phyloP scores from a whole-genome alignment of 805 yeast genomes.

The Debaryomyces prosopidis region DNA sequence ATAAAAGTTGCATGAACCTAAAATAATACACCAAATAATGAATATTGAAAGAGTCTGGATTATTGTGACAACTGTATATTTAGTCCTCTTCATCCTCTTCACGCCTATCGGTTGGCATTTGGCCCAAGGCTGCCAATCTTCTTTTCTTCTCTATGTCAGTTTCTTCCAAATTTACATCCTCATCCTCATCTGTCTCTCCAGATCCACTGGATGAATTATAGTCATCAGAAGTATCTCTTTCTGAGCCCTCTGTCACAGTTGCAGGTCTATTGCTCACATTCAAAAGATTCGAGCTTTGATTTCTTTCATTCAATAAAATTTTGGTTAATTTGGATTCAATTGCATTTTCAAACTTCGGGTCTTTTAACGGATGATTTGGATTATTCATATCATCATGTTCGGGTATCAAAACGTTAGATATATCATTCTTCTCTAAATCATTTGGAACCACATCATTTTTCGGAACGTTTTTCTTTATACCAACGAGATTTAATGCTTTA shows the following conservation, averaged over 20 bases:
- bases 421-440: conserved; percentile 12
- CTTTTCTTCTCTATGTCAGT: conserved; percentile 68
- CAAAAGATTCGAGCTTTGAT: not conserved
- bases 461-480: conserved; percentile 33
- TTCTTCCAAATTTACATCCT: conserved; percentile 38
- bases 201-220: conserved; percentile 10
- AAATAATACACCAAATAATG: too few species aligned
- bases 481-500: conserved; percentile 57
- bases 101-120: conserved; percentile 36
- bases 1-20: too few species aligned
- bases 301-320: conserved; percentile 9
- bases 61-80: too few species aligned
- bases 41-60: too few species aligned
- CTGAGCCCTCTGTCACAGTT: conserved; percentile 17
- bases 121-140: conserved; percentile 59
- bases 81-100: conserved; percentile 52
- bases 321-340: conserved; percentile 18
- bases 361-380: conserved; percentile 11
- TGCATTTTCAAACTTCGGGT: conserved; percentile 12
- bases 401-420: conserved; percentile 8
- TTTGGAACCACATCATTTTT: conserved; percentile 3
- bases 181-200: conserved; percentile 20
- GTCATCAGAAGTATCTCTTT: conserved; percentile 8
- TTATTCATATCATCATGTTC: conserved; percentile 8
- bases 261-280: not conserved